Evolutionary conservation across 2,329 filamentous ascomycete genomes (phyloP), one percentile per base, ranked within the genome.

Genomic region (Byssothecium circinans): DNA sequence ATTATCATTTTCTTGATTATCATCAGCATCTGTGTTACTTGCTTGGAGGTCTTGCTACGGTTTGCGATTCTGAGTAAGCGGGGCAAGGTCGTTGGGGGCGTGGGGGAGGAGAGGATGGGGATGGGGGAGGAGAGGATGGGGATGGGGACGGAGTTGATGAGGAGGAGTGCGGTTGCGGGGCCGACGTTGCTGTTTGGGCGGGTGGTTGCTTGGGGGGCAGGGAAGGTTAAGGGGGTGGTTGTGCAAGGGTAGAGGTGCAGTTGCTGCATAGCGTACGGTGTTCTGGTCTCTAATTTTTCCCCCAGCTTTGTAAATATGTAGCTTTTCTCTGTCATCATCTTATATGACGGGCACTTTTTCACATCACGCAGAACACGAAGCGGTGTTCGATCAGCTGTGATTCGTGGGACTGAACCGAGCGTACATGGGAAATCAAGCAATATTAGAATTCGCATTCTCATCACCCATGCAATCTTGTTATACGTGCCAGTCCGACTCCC

Each of bases 1-100:
- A 97, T 99, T 70, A 87, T 97, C 71, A 99, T 99, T 63, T 80
- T 96, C 37, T 81, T 99, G 37, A 99, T 99, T 66, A 73, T 95
- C 38, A 77, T 97, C 57, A 92, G 87, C 66, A 97, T 99, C 63
- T 77, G 91, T 43, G 90, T 99, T 43, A 97, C 94, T 2, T 87
- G 89, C 41, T 86, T 87, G 3, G 94, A 99, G 74, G 92, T 97
- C 8, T 83, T 87, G 45, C 76, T 99, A 41, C 82, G 94, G 6
- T 97, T 97, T 52, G 69, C 68, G 0, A 70, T 72, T 41, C 27
- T 72, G 33, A 58, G 56, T 30, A 38, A 42, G 1, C 63, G 62
- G 48, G 66, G 64, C 4, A 62, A 55, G 35, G 50, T 48, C 14
- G 39, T 52, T 18, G 49, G 35, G 14, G 47, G 37, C n/a, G 36